phyloP scores from a whole-genome alignment of 345 rosid species.

The Brassica rapa region DNA sequence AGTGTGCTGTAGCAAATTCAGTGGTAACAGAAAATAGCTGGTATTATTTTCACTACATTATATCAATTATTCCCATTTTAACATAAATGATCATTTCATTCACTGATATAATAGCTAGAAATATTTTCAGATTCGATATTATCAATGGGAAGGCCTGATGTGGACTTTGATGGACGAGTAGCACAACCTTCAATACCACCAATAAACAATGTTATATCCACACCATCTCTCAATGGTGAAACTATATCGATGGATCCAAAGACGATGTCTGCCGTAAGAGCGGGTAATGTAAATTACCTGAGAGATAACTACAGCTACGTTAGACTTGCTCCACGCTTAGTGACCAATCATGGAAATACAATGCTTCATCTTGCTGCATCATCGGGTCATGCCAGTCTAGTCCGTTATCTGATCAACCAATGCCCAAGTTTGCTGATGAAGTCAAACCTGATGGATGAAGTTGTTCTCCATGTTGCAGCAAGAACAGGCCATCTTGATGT shows the following conservation, averaged over 20 bases:
- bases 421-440: neutral
- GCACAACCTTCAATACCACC: neutral
- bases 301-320: neutral
- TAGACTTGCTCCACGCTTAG: neutral
- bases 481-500: neutral
- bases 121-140: neutral
- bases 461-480: slow-evolving; percentile 6
- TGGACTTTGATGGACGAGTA: neutral
- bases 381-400: neutral
- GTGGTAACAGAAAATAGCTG: neutral
- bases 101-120: neutral
- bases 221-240: neutral
- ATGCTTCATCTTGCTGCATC: neutral
- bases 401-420: neutral
- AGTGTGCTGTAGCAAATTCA: neutral
- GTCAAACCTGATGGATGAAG: neutral
- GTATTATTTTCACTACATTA: neutral
- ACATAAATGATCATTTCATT: neutral
- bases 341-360: neutral
- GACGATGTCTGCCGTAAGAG: slow-evolving; percentile 13
- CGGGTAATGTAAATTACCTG: slow-evolving; percentile 10
- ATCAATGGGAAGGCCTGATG: neutral
- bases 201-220: neutral
- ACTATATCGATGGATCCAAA: slow-evolving; percentile 11
- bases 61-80: neutral